phyloP scores from a whole-genome alignment of 257 asterid species.

The Fraxinus pennsylvanica region DNA sequence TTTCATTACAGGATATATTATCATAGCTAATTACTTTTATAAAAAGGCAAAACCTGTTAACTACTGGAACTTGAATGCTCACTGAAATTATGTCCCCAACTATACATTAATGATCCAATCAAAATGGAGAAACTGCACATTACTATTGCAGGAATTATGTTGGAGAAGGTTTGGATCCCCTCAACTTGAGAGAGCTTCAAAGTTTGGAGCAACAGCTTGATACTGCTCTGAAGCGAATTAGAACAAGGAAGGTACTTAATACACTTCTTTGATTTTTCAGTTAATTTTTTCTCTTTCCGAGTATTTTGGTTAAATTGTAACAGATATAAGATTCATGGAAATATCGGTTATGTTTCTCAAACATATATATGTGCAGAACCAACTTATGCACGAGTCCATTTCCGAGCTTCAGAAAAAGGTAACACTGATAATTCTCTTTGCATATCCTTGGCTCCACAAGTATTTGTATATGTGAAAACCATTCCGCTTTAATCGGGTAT shows the following conservation, averaged over 20 bases:
- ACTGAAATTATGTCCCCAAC: neutral
- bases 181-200: slow-evolving; percentile 75
- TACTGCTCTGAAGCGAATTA: slow-evolving; percentile 59
- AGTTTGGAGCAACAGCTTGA: slow-evolving; percentile 79
- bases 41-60: neutral
- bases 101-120: neutral
- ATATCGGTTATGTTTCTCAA: neutral
- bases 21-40: neutral
- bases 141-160: slow-evolving; percentile 49
- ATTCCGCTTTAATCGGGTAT: neutral
- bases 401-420: slow-evolving; percentile 81
- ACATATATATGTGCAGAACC: slow-evolving; percentile 55
- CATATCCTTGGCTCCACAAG: neutral
- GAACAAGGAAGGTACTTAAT: slow-evolving; percentile 53
- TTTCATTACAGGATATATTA: neutral
- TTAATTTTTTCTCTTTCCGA: neutral
- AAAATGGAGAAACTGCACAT: neutral
- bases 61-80: neutral
- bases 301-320: neutral
- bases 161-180: slow-evolving; percentile 72
- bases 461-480: neutral
- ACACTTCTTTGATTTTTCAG: neutral
- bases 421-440: neutral
- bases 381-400: slow-evolving; percentile 74
- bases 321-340: neutral